These are phyloP conservation scores for Oleoguttula mirabilis DNA, from an alignment of 495 filamentous ascomycete species.

Conservation along the genomic window DNA sequence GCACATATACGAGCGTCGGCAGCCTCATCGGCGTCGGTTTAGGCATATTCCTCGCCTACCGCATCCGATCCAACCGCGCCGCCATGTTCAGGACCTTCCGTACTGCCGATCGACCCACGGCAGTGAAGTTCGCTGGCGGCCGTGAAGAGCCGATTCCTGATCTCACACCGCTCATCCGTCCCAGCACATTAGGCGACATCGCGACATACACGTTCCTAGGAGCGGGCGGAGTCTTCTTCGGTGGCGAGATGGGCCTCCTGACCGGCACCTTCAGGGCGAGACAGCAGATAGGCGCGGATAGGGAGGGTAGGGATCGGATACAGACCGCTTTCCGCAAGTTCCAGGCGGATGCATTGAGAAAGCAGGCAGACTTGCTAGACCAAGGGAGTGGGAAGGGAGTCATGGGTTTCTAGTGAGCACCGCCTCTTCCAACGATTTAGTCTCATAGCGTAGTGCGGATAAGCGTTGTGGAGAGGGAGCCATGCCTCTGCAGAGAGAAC, in stretches of 20 bases:
- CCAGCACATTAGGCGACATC: conserved; percentile 46
- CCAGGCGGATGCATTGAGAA: conserved; percentile 47
- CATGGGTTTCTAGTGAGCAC: no score
- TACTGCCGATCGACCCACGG: conserved; percentile 44
- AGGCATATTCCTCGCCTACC: conserved; percentile 45
- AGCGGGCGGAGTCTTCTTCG: conserved; percentile 48
- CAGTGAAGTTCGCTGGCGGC: conserved; percentile 51
- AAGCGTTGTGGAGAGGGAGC: not conserved
- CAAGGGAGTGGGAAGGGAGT: not conserved
- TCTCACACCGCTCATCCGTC: conserved; percentile 43
- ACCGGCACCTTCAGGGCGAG: conserved; percentile 42
- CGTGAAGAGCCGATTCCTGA: conserved; percentile 50
- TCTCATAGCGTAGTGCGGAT: no score
- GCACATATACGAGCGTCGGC: conserved; percentile 43
- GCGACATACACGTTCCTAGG: conserved; percentile 53
- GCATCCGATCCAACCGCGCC: conserved; percentile 41
- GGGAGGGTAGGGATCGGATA: conserved; percentile 43
- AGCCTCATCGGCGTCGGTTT: conserved; percentile 48
- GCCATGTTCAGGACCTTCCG: conserved; percentile 49
- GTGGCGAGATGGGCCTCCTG: conserved; percentile 50
- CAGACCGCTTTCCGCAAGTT: conserved; percentile 53
- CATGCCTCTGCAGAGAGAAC: not conserved
- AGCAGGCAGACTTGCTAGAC: conserved; percentile 45
- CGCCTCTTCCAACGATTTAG: no score
- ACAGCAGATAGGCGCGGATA: conserved; percentile 40